Evolutionary conservation across 495 filamentous ascomycete genomes (phyloP).

Genomic region (Stereocaulon alpinum): DNA sequence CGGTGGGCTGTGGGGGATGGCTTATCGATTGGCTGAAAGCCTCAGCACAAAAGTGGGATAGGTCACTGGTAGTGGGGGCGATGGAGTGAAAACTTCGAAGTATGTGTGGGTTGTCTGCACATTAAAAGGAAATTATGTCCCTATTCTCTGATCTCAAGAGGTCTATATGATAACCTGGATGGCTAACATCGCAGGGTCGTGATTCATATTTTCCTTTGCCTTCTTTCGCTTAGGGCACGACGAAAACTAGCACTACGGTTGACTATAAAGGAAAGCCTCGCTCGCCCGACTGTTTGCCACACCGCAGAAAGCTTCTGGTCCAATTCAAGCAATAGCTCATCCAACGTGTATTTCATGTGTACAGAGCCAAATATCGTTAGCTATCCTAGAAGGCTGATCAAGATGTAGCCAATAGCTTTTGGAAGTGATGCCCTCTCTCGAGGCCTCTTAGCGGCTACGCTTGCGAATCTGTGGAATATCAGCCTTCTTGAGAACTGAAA

Average conservation of each 20-base stretch:
- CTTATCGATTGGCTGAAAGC: slow-evolving; percentile 17
- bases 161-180: background rate
- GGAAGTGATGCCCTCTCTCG: no score
- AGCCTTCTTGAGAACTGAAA: no score
- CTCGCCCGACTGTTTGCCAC: no score
- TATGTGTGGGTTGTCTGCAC: background rate
- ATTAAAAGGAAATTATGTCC: background rate
- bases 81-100: background rate
- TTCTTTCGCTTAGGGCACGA: background rate
- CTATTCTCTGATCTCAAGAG: background rate
- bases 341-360: no score
- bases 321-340: no score
- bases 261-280: background rate
- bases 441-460: no score
- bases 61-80: background rate
- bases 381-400: no score
- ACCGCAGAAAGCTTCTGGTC: no score
- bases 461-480: no score
- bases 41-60: background rate
- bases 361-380: no score
- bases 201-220: background rate
- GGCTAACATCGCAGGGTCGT: background rate
- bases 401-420: no score
- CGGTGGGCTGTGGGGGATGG: slow-evolving; percentile 26
- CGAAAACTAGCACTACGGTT: slow-evolving; percentile 2